phyloP scores from a whole-genome alignment of 2,329 filamentous ascomycete species.

The Rhytidhysteron rufulum region DNA sequence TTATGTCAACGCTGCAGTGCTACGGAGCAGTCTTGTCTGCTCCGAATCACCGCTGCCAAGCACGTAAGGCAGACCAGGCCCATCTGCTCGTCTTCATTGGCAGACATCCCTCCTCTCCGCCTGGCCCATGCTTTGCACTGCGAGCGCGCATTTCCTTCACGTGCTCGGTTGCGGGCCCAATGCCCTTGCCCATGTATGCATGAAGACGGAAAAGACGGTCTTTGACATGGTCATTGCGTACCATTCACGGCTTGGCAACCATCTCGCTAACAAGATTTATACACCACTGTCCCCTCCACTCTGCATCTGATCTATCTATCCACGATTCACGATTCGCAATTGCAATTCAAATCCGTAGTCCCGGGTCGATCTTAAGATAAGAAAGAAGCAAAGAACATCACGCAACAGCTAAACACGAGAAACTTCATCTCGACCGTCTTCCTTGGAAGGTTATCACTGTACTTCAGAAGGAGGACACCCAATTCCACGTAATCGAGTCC shows the following conservation, averaged over 20 bases:
- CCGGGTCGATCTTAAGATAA: too few relatives aligned
- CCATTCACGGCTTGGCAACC: conserved; percentile 5
- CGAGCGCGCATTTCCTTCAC: background rate
- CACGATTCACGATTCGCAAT: conserved; percentile 1
- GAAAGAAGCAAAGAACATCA: too few relatives aligned
- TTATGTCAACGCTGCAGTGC: conserved; percentile 6
- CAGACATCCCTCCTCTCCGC: conserved; percentile 9
- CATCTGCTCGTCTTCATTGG: conserved; percentile 7
- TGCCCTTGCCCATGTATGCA: too few relatives aligned
- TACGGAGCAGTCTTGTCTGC: conserved; percentile 6
- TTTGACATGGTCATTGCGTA: conserved; percentile 9
- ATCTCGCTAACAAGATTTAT: conserved; percentile 10
- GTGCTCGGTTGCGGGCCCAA: too few relatives aligned
- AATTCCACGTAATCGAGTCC: too few relatives aligned
- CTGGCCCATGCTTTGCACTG: conserved; percentile 10
- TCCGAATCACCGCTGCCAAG: conserved; percentile 5
- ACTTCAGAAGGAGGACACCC: background rate
- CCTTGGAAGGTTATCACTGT: background rate
- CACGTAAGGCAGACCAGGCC: conserved; percentile 7
- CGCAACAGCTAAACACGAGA: too few relatives aligned
- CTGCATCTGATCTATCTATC: conserved; percentile 12
- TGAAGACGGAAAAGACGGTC: conserved; percentile 7
- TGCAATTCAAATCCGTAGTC: background rate
- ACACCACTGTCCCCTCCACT: conserved; percentile 7
- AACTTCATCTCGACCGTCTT: too few relatives aligned